A percentile compares a stretch with the other conserved stretches of the same genome.
Evolutionary conservation across 441 rosid species (phyloP).

Genomic region (Biscutella laevigata): DNA sequence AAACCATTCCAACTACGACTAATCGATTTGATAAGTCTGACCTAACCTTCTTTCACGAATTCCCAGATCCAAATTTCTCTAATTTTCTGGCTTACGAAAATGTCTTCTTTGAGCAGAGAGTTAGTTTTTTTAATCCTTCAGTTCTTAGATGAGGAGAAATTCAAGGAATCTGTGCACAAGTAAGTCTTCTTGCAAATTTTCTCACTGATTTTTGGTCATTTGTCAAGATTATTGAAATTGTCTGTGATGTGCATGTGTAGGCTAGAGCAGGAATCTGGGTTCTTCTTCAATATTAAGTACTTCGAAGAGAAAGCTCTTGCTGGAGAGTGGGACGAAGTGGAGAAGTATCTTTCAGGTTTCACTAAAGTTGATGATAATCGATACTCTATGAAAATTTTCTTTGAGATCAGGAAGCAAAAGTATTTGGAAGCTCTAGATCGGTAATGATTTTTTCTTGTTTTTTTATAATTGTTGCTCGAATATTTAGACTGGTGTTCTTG

Average conservation of each 20-base stretch:
- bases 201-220: no score
- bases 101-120: constrained; percentile 31
- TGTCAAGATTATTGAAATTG: no score
- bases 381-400: constrained; percentile 81
- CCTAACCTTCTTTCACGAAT: constrained; percentile 3
- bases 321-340: constrained; percentile 90
- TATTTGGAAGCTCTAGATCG: constrained; percentile 81
- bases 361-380: constrained; percentile 82
- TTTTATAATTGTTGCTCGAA: constrained; percentile 12
- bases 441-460: constrained; percentile 25
- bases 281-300: constrained; percentile 79
- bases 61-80: constrained; percentile 10
- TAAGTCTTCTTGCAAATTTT: constrained; percentile 5
- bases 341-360: constrained; percentile 75
- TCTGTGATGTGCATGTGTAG: constrained; percentile 23
- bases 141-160: constrained; percentile 40
- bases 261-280: constrained; percentile 87
- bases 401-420: constrained; percentile 84
- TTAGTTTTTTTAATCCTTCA: constrained; percentile 37
- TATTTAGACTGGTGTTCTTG: constrained; percentile 8
- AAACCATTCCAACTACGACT: constrained; percentile 21
- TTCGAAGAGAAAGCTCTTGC: constrained; percentile 66
- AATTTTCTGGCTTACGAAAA: background rate
- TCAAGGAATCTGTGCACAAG: constrained; percentile 40
- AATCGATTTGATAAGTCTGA: constrained; percentile 13